Percentiles rank a stretch among this genome's conserved stretches.
Conservation (phyloP, 1,284 basidiomycete species). For the Mycena sp. region DNA sequence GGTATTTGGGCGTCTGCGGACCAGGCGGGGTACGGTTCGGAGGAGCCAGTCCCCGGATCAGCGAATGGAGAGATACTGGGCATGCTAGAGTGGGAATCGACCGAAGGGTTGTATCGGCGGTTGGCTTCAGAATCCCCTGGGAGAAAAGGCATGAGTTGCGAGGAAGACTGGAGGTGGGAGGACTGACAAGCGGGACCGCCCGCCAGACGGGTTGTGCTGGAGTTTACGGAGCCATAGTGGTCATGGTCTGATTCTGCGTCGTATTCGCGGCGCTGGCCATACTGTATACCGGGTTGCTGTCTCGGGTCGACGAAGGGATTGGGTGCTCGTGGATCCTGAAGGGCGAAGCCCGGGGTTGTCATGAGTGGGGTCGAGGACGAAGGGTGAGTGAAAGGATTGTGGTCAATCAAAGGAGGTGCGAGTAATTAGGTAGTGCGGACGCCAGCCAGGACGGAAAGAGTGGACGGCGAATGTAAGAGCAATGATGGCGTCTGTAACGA, state of each 20-base stretch:
- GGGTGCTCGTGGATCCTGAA: conserved; percentile 30
- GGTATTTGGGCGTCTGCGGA: conserved; percentile 93
- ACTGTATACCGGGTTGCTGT: conserved; percentile 39
- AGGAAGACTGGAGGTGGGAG: conserved; percentile 21
- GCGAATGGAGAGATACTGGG: conserved; percentile 65
- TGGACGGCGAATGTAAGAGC: neutral
- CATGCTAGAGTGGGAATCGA: conserved; percentile 66
- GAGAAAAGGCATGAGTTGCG: conserved; percentile 18
- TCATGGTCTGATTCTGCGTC: conserved; percentile 63
- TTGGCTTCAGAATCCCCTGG: conserved; percentile 55
- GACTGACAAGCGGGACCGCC: conserved; percentile 51
- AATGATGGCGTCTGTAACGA: too few species aligned
- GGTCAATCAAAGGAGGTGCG: conserved; percentile 42
- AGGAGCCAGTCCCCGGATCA: conserved; percentile 63
- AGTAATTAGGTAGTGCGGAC: conserved; percentile 40
- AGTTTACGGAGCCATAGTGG: conserved; percentile 50
- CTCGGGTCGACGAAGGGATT: conserved; percentile 36
- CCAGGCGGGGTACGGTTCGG: conserved; percentile 95
- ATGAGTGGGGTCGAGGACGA: conserved; percentile 10
- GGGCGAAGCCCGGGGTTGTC: conserved; percentile 24
- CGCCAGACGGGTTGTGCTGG: conserved; percentile 64
- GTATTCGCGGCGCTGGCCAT: conserved; percentile 48
- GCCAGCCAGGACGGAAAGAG: conserved; percentile 38
- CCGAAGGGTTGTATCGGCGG: conserved; percentile 60
- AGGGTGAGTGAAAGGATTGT: conserved; percentile 28